phyloP scores from a whole-genome alignment of 495 filamentous ascomycete species.

The Neurospora sp. region DNA sequence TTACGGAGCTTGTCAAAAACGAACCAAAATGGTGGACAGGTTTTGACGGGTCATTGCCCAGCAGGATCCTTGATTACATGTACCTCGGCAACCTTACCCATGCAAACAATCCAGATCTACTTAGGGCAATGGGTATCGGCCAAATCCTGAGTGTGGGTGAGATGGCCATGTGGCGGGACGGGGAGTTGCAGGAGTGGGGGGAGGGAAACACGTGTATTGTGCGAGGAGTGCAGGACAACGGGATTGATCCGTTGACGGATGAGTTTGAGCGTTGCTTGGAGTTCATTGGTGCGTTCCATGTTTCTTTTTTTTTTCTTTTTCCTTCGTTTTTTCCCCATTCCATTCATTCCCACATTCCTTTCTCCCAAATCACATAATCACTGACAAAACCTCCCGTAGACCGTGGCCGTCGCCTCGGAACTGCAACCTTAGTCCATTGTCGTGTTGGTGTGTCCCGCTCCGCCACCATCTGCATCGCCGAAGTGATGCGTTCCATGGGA shows the following conservation, averaged over 20 bases:
- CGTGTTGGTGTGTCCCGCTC: slow-evolving; percentile 90
- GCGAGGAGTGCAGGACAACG: slow-evolving; percentile 87
- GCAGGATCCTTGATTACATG: slow-evolving; percentile 84
- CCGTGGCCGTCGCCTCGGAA: slow-evolving; percentile 59
- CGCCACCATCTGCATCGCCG: slow-evolving; percentile 95
- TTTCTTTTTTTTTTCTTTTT: not conserved
- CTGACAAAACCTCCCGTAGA: slow-evolving; percentile 37
- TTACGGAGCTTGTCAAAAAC: slow-evolving; percentile 31
- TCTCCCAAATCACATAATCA: not conserved
- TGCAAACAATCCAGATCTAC: slow-evolving; percentile 81
- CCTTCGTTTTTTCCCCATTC: not conserved
- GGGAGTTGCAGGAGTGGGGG: slow-evolving; percentile 58
- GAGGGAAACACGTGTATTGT: slow-evolving; percentile 66
- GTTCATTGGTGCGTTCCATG: slow-evolving; percentile 68
- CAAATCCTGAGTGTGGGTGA: slow-evolving; percentile 94
- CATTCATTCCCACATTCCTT: slow-evolving; percentile 5
- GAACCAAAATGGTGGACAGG: slow-evolving; percentile 72
- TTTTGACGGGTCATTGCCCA: slow-evolving; percentile 87
- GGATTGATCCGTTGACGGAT: slow-evolving; percentile 80
- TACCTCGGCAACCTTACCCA: slow-evolving; percentile 89
- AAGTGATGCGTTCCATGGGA: slow-evolving; percentile 75
- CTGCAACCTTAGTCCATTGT: slow-evolving; percentile 92
- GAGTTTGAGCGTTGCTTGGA: slow-evolving; percentile 81
- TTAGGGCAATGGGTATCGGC: slow-evolving; percentile 69
- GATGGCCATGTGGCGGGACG: slow-evolving; percentile 65